Evolutionary conservation across 2,329 filamentous ascomycete genomes (phyloP).

Genomic region (Myriangium duriaei): DNA sequence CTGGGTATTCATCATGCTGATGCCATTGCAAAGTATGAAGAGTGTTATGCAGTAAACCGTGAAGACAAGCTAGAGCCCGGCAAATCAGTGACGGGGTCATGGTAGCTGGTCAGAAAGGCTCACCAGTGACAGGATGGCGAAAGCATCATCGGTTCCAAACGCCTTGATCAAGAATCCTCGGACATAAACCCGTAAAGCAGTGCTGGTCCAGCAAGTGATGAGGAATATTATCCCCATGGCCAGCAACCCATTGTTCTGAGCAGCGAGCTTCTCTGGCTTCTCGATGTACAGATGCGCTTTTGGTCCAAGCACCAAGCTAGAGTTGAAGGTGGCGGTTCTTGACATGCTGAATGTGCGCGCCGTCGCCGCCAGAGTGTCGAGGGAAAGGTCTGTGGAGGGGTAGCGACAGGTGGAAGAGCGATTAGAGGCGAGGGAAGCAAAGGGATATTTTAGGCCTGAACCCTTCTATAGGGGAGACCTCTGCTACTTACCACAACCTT

Average conservation of each 20-base stretch:
- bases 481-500: too few species aligned
- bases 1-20: background rate
- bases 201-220: background rate
- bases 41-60: background rate
- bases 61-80: background rate
- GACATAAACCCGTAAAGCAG: slow-evolving; percentile 25
- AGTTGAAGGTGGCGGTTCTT: background rate
- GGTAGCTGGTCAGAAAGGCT: too few species aligned
- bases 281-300: background rate
- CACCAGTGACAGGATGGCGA: slow-evolving; percentile 29
- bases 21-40: background rate
- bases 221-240: slow-evolving; percentile 1
- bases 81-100: background rate
- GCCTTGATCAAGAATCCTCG: slow-evolving; percentile 25
- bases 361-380: too few species aligned
- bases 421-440: too few species aligned
- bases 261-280: background rate
- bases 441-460: background rate
- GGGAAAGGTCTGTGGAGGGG: too few species aligned
- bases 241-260: slow-evolving; percentile 3
- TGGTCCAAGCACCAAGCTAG: background rate
- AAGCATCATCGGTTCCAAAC: slow-evolving; percentile 32
- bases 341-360: too few species aligned
- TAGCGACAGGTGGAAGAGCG: too few species aligned
- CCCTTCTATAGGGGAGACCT: background rate